Conservation (phyloP, 257 asterid genomes). For the Solanum piurae region DNA sequence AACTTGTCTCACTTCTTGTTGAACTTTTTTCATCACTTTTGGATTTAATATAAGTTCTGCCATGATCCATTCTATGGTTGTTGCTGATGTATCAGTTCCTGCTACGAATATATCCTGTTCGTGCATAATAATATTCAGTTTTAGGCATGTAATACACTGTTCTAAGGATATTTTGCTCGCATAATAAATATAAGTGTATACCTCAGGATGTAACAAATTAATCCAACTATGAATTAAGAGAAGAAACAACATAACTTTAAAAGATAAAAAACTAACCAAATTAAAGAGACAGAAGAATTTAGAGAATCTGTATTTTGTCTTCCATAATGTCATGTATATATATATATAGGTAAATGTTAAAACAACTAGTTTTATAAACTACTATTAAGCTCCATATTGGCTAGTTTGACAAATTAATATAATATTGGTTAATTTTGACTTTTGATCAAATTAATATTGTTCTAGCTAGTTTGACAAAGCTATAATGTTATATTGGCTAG, state of each 20-base stretch:
- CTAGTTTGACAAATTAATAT: background rate
- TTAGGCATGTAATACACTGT: background rate
- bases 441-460: background rate
- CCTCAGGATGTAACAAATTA: background rate
- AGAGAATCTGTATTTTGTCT: background rate
- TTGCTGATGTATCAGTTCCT: conserved; percentile 9
- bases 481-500: background rate
- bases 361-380: background rate
- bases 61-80: conserved; percentile 11
- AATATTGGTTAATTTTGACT: background rate
- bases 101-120: conserved; percentile 8
- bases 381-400: background rate
- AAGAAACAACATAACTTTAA: background rate
- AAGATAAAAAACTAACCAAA: too few species aligned
- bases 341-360: background rate
- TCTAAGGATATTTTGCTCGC: background rate
- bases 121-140: background rate
- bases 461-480: background rate
- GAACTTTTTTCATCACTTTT: background rate
- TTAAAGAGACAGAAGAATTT: background rate
- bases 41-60: conserved; percentile 12
- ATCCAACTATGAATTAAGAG: background rate
- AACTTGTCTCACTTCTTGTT: conserved; percentile 3
- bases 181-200: background rate
- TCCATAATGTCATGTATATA: background rate